phyloP scores from a whole-genome alignment of 441 rosid genomes.

The Hura crepitans region DNA sequence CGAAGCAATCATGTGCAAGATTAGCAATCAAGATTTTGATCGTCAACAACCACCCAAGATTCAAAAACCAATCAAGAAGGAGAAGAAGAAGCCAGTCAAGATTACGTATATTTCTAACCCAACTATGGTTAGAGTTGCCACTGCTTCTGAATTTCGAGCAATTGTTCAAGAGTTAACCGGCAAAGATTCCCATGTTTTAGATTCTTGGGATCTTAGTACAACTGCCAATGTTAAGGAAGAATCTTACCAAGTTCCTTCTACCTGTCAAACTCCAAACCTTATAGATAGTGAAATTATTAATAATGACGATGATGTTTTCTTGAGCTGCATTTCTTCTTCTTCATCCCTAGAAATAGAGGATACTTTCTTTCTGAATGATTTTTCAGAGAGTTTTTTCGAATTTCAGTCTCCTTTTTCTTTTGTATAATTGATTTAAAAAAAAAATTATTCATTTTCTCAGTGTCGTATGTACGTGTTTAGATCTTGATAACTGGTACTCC shows the following conservation, averaged over 20 bases:
- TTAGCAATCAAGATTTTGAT: neutral
- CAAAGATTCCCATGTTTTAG: conserved; percentile 25
- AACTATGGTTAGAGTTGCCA: conserved; percentile 34
- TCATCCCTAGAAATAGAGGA: conserved; percentile 12
- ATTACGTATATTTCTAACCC: conserved; percentile 46
- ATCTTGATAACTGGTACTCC: too few species aligned
- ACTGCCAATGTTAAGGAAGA: neutral
- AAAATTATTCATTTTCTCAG: too few species aligned
- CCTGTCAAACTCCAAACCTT: neutral
- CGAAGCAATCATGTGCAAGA: conserved; percentile 26
- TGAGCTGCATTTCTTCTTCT: conserved; percentile 3
- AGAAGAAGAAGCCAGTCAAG: conserved; percentile 33
- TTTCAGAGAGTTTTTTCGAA: conserved; percentile 5
- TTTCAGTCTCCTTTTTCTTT: neutral
- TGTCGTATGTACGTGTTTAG: too few species aligned
- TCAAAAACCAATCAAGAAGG: conserved; percentile 6
- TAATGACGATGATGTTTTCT: neutral
- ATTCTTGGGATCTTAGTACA: neutral
- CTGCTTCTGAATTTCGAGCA: conserved; percentile 38
- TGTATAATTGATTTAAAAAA: neutral
- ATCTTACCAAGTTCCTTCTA: neutral
- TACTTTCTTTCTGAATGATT: conserved; percentile 15
- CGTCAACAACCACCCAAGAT: neutral
- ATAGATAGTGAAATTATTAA: neutral
- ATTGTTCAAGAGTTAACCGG: conserved; percentile 49